phyloP scores from a whole-genome alignment of 2,329 filamentous ascomycete genomes.

The Apiospora kogelbergensis region DNA sequence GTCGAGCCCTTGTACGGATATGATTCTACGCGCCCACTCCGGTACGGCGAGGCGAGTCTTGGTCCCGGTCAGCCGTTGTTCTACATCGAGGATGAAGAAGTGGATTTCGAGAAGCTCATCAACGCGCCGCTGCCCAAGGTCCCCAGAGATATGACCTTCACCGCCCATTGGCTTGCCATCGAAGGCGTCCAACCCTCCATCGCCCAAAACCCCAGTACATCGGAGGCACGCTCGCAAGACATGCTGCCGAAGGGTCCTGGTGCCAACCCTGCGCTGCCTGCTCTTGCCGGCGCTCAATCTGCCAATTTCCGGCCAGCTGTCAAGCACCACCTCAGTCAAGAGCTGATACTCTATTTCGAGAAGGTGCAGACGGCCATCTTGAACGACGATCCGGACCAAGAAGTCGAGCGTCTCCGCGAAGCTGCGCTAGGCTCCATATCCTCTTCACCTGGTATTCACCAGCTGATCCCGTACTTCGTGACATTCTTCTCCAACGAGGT shows the following conservation, averaged over 20 bases:
- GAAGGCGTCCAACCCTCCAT: slow-evolving; percentile 97
- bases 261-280: slow-evolving; percentile 81
- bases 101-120: slow-evolving; percentile 98
- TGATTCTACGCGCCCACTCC: slow-evolving; percentile 83
- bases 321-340: slow-evolving; percentile 94
- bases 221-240: slow-evolving; percentile 80
- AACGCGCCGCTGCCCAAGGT: slow-evolving; percentile 95
- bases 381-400: slow-evolving; percentile 83
- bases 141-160: slow-evolving; percentile 88
- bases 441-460: slow-evolving; percentile 89
- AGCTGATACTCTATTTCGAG: slow-evolving; percentile 95
- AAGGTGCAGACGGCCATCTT: slow-evolving; percentile 88
- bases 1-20: slow-evolving; percentile 97
- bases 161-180: slow-evolving; percentile 94
- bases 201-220: slow-evolving; percentile 89
- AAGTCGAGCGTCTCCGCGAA: slow-evolving; percentile 68
- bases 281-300: slow-evolving; percentile 80
- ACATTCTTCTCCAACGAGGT: slow-evolving; percentile 96
- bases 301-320: slow-evolving; percentile 84
- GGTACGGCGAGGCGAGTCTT: slow-evolving; percentile 90
- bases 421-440: slow-evolving; percentile 83
- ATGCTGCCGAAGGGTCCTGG: slow-evolving; percentile 87
- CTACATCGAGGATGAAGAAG: slow-evolving; percentile 97
- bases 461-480: slow-evolving; percentile 94
- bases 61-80: slow-evolving; percentile 93